These are phyloP conservation scores for Cercospora sojina DNA, from an alignment of 2,329 filamentous ascomycete genomes.

Conservation along the genomic window DNA sequence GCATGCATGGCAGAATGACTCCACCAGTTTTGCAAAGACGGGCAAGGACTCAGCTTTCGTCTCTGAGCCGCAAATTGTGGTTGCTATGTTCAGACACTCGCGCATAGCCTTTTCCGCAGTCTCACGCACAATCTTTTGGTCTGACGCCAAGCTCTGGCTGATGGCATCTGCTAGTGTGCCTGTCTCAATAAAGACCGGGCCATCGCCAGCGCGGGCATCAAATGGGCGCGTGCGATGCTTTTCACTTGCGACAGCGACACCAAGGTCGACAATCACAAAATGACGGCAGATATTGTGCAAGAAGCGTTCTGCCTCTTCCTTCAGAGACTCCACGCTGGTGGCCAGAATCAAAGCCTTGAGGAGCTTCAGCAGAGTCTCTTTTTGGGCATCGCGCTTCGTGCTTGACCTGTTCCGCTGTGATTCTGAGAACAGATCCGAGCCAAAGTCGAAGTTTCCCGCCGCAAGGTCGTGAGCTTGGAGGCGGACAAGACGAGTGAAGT, in stretches of 20 bases:
- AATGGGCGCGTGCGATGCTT: conserved; percentile 78
- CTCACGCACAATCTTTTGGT: conserved; percentile 75
- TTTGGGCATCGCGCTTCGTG: conserved; percentile 81
- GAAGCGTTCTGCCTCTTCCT: conserved; percentile 71
- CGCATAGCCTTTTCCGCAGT: conserved; percentile 76
- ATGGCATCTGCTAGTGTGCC: conserved; percentile 84
- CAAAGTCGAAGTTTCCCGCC: conserved; percentile 67
- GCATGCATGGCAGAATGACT: conserved; percentile 88
- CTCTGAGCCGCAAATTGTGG: conserved; percentile 71
- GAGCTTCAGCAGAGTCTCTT: conserved; percentile 77
- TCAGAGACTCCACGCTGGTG: conserved; percentile 72
- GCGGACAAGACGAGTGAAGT: conserved; percentile 78
- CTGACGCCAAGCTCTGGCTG: conserved; percentile 84
- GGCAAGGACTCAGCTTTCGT: conserved; percentile 71
- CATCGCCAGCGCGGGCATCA: conserved; percentile 81
- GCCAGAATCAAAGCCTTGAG: conserved; percentile 87
- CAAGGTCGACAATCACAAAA: conserved; percentile 86
- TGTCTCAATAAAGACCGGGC: conserved; percentile 82
- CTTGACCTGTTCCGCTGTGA: conserved; percentile 81
- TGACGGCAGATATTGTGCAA: conserved; percentile 81
- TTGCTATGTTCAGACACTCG: conserved; percentile 73
- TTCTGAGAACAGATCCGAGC: conserved; percentile 68
- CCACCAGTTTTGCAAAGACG: conserved; percentile 81
- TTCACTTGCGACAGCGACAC: conserved; percentile 74
- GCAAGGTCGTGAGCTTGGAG: conserved; percentile 86